Conservation (phyloP, 2,329 filamentous ascomycete species). For the Zymoseptoria passerinii region DNA sequence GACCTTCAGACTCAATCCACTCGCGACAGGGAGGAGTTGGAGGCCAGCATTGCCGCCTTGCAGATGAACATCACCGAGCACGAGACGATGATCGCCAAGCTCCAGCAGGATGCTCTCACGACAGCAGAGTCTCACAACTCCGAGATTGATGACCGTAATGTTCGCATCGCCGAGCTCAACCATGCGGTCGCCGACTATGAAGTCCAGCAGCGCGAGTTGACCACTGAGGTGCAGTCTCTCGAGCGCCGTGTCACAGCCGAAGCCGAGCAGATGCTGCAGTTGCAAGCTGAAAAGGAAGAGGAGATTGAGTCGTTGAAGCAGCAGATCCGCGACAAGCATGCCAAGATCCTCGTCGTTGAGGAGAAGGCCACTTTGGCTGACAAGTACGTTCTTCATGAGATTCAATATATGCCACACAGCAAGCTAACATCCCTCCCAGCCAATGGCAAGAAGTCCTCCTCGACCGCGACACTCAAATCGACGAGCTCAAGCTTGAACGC, state of each 20-base stretch:
- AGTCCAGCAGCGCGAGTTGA: conserved; percentile 18
- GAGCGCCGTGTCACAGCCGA: conserved; percentile 30
- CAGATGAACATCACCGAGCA: conserved; percentile 18
- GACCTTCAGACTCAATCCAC: conserved; percentile 9
- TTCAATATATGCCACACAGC: neutral
- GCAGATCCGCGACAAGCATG: conserved; percentile 27
- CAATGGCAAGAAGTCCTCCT: conserved; percentile 33
- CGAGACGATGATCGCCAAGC: conserved; percentile 19
- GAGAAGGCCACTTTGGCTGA: conserved; percentile 31
- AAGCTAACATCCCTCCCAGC: neutral
- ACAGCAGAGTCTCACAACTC: conserved; percentile 22
- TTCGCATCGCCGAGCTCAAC: conserved; percentile 27
- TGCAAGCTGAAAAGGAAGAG: conserved; percentile 27
- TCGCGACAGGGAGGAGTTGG: conserved; percentile 19
- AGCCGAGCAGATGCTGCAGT: conserved; percentile 29
- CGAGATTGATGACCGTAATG: conserved; percentile 28
- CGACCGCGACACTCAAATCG: conserved; percentile 33
- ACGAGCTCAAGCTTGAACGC: conserved; percentile 21
- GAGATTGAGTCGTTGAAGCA: conserved; percentile 26
- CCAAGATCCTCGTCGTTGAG: conserved; percentile 27
- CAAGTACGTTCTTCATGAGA: conserved; percentile 15
- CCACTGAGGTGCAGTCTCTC: conserved; percentile 24
- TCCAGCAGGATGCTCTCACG: conserved; percentile 20
- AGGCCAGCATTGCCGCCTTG: conserved; percentile 21
- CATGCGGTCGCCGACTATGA: conserved; percentile 16